phyloP scores from a whole-genome alignment of 176 grass and related monocot species.

The Bothriochloa decipiens region DNA sequence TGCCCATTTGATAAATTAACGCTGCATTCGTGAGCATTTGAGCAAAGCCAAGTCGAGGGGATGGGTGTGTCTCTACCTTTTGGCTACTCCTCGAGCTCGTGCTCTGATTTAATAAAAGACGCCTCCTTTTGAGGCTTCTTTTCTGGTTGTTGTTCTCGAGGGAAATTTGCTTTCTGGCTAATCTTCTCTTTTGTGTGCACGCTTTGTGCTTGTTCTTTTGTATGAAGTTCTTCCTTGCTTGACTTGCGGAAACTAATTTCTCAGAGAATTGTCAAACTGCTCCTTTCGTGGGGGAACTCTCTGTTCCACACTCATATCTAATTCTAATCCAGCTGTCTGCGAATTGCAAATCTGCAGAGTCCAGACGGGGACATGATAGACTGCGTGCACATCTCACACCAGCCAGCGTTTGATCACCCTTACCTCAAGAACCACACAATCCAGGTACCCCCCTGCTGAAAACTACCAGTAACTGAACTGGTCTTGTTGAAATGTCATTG shows the following conservation, averaged over 20 bases:
- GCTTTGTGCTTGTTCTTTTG: conserved; percentile 27
- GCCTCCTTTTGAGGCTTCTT: conserved; percentile 1
- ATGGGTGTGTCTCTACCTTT: not conserved
- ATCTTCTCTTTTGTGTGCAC: not conserved
- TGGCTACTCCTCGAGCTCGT: not conserved
- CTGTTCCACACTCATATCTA: not conserved
- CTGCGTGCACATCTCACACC: conserved; percentile 89
- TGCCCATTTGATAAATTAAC: not conserved
- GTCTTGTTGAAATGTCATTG: not conserved
- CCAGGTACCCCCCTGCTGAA: conserved; percentile 51
- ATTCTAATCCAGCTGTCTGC: conserved; percentile 31
- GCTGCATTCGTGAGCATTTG: conserved; percentile 35
- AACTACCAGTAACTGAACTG: conserved; percentile 10
- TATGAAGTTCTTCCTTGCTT: conserved; percentile 7
- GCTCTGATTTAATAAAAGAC: conserved; percentile 35
- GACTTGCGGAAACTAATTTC: not conserved
- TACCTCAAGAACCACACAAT: conserved; percentile 91
- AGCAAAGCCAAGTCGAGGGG: not conserved
- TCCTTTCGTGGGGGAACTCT: no score
- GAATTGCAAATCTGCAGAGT: conserved; percentile 57
- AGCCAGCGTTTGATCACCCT: conserved; percentile 94
- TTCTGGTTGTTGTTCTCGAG: conserved; percentile 22
- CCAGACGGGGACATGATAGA: conserved; percentile 95
- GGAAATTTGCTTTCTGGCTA: conserved; percentile 35
- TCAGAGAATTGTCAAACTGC: not conserved